A percentile compares a stretch with the other conserved stretches of the same genome.
Evolutionary conservation across 1,284 basidiomycete genomes (phyloP).

Genomic region (Malassezia caprae): DNA sequence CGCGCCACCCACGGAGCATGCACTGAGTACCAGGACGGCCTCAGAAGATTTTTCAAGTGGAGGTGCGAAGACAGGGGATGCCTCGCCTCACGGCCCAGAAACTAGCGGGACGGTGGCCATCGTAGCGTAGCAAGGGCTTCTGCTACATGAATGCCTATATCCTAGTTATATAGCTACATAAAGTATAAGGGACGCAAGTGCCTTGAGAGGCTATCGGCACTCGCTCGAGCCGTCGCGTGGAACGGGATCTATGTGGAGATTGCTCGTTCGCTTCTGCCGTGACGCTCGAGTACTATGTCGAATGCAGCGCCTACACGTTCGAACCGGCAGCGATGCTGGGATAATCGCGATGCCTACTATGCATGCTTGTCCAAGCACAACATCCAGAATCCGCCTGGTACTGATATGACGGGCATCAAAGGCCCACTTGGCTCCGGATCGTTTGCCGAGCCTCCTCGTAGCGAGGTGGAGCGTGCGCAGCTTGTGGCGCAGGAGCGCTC

Average conservation of each 20-base stretch:
- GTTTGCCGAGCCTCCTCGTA: slow-evolving; percentile 24
- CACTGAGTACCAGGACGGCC: slow-evolving; percentile 1
- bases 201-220: too few species aligned
- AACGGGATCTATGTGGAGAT: neutral
- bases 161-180: too few species aligned
- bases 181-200: too few species aligned
- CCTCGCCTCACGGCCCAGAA: too few species aligned
- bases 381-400: slow-evolving; percentile 39
- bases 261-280: neutral
- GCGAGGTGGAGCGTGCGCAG: slow-evolving; percentile 20
- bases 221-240: neutral
- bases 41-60: neutral
- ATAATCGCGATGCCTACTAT: slow-evolving; percentile 40
- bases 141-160: too few species aligned
- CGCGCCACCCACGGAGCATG: neutral
- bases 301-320: slow-evolving; percentile 26
- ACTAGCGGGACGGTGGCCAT: too few species aligned
- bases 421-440: slow-evolving; percentile 29
- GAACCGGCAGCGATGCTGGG: slow-evolving; percentile 42
- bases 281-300: slow-evolving; percentile 1
- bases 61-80: neutral
- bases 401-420: slow-evolving; percentile 38
- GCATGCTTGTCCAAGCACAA: slow-evolving; percentile 31
- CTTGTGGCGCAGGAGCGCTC: slow-evolving; percentile 20
- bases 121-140: too few species aligned